Base-by-base conservation (phyloP, 2,329 filamentous ascomycete species). In the Hypocreales sp. region DNA sequence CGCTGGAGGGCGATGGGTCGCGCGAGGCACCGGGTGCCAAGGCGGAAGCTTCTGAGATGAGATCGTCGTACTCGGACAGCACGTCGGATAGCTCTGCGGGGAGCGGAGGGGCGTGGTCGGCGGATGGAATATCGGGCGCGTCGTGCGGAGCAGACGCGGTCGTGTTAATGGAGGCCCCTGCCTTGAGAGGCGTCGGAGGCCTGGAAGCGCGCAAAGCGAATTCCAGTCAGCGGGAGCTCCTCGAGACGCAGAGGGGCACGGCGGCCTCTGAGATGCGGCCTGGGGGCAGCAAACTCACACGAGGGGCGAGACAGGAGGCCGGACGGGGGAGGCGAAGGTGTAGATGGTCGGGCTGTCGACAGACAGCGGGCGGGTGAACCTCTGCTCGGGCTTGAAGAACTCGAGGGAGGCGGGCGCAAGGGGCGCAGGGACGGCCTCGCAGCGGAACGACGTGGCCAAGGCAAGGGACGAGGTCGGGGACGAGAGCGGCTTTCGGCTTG, bases 261-360 rank as follows among this genome's bases (percentile, higher is more conserved):
- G n/a, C n/a, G n/a, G n/a, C n/a, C n/a, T n/a, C n/a, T n/a, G n/a
- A n/a, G n/a, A n/a, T n/a, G n/a, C n/a, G n/a, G n/a, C n/a, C n/a
- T n/a, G n/a, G n/a, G n/a, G n/a, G n/a, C n/a, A n/a, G n/a, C n/a
- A n/a, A n/a, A n/a, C n/a, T n/a, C n/a, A n/a, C n/a, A n/a, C n/a
- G n/a, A 12, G 8, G 9, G n/a, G 10, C 5, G 4, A 14, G 22
- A 15, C 7, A 17, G 6, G 7, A n/a, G 34, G 34, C 24, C 38
- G 34, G 23, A 37, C 30, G 27, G 40, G 34, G 13, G 40, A 31
- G 22, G 62, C 61, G 40, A 68, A 71, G 41, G 71, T 65, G 60
- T 74, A 73, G 26, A 74, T 50, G 18, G 67, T 72, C 34, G 68
- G 69, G 44, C 68, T 73, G 46, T 74, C 68, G 29, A 71, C 46